phyloP scores from a whole-genome alignment of 179 eudicot genomes.

The Beta lomatogona region DNA sequence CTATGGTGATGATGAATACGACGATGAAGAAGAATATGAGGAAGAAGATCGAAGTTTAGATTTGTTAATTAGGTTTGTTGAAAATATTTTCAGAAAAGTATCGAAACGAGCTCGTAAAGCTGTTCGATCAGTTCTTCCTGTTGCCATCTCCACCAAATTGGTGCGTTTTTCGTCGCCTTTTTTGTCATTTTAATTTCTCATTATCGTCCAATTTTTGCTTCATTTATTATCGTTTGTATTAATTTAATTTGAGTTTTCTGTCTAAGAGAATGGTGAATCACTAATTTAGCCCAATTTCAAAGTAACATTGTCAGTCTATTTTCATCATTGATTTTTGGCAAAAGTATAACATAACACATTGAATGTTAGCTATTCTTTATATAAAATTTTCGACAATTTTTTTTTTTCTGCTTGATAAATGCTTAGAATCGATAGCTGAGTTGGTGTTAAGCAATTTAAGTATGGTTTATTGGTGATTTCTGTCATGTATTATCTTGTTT shows the following conservation, averaged over 20 bases:
- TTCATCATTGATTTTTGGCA: neutral
- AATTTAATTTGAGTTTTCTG: neutral
- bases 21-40: slow-evolving; percentile 60
- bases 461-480: neutral
- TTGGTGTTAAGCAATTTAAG: too few species aligned
- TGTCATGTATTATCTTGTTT: neutral
- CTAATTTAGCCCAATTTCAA: too few species aligned
- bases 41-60: slow-evolving; percentile 91
- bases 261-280: too few species aligned
- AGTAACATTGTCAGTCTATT: neutral
- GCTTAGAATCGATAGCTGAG: too few species aligned
- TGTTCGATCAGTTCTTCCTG: slow-evolving; percentile 83
- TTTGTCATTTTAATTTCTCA: neutral
- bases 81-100: slow-evolving; percentile 72
- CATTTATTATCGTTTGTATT: neutral
- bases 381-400: too few species aligned
- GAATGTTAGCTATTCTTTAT: too few species aligned
- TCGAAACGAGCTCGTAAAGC: slow-evolving; percentile 83
- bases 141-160: slow-evolving; percentile 69
- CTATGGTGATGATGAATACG: slow-evolving; percentile 60
- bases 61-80: slow-evolving; percentile 75
- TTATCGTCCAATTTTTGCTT: neutral
- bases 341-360: too few species aligned
- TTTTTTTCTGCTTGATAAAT: too few species aligned
- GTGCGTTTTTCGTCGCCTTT: slow-evolving; percentile 36